A percentile compares a stretch with the other conserved stretches of the same genome.
These are phyloP conservation scores for Aspergillus cejpii DNA, from an alignment of 2,329 filamentous ascomycete species.

Conservation along the genomic window DNA sequence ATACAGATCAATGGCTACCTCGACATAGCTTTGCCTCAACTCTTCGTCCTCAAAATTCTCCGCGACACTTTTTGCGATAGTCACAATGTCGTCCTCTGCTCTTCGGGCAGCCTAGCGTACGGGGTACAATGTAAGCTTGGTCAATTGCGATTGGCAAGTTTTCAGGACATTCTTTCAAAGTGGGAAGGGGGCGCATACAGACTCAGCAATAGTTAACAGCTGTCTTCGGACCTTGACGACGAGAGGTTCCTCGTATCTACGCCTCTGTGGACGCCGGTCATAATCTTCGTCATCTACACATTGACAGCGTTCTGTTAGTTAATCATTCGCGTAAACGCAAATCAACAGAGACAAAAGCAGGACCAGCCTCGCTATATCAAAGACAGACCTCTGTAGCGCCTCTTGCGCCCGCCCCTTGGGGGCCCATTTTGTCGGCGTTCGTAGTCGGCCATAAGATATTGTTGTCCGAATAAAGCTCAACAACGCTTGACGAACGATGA, in stretches of 20 bases:
- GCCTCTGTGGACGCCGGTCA: conserved; percentile 64
- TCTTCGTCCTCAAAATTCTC: conserved; percentile 84
- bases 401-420: conserved; percentile 56
- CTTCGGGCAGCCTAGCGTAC: conserved; percentile 55
- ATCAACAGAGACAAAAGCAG: not conserved
- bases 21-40: conserved; percentile 64
- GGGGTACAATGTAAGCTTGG: conserved; percentile 7
- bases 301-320: conserved; percentile 1
- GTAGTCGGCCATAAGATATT: conserved; percentile 46
- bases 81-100: conserved; percentile 69
- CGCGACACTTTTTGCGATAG: conserved; percentile 67
- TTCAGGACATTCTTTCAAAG: conserved; percentile 2
- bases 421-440: conserved; percentile 49
- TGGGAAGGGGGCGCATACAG: conserved; percentile 36
- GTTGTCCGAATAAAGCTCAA: conserved; percentile 5
- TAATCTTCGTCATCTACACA: conserved; percentile 66
- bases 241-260: conserved; percentile 66
- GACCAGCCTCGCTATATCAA: not conserved
- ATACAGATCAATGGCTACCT: conserved; percentile 67
- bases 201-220: conserved; percentile 73
- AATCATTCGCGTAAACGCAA: not conserved
- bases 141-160: conserved; percentile 3
- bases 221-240: conserved; percentile 68
- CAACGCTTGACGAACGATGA: conserved; percentile 4
- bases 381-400: conserved; percentile 65